Conservation (phyloP, 1,284 basidiomycete genomes). For the Gomphus bonarii region DNA sequence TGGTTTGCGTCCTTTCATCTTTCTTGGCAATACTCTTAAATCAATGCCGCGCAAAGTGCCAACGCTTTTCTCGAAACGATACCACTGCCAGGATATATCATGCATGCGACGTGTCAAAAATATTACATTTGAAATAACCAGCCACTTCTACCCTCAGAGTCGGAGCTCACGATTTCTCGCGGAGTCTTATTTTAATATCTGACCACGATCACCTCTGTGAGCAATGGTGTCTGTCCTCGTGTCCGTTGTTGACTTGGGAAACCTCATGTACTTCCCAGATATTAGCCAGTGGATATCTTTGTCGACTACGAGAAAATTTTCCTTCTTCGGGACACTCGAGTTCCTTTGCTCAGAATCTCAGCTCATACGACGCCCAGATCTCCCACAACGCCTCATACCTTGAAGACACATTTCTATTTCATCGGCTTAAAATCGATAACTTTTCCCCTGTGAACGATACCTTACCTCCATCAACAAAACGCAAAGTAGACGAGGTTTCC, state of each 20-base stretch:
- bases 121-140: no score
- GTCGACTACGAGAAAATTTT: neutral
- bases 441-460: neutral
- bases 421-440: neutral
- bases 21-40: no score
- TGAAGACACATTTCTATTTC: neutral
- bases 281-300: neutral
- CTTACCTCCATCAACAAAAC: neutral
- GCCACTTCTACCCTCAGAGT: neutral
- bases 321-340: neutral
- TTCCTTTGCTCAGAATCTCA: neutral
- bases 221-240: neutral
- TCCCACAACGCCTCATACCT: neutral
- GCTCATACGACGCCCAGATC: neutral
- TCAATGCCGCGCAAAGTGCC: no score
- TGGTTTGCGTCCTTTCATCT: no score
- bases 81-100: no score
- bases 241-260: neutral
- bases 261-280: conserved; percentile 6
- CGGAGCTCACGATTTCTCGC: neutral
- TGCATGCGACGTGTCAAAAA: no score
- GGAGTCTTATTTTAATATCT: neutral
- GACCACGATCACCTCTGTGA: neutral
- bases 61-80: no score
- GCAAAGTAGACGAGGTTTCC: neutral